A percentile compares a stretch with the other conserved stretches of the same genome.
These are phyloP conservation scores for Solanum chacoense DNA, from an alignment of 305 asterid genomes.

Conservation along the genomic window DNA sequence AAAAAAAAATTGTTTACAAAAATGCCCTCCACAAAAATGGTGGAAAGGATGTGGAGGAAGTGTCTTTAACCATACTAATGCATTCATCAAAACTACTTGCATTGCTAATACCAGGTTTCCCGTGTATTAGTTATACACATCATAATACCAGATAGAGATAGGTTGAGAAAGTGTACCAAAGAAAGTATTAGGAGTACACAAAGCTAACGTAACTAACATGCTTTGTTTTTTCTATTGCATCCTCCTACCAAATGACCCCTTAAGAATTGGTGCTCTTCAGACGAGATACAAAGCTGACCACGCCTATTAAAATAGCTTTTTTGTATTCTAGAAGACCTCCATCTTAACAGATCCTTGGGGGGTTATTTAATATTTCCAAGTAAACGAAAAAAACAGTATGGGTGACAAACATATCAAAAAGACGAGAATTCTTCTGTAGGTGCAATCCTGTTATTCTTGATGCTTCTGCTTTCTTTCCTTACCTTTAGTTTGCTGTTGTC, in stretches of 20 bases:
- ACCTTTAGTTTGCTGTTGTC: background rate
- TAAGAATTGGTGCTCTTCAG: background rate
- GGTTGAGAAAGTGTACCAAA: background rate
- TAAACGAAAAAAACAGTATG: background rate
- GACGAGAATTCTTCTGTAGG: background rate
- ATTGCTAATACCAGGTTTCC: background rate
- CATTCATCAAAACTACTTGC: background rate
- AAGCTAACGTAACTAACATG: background rate
- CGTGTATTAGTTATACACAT: background rate
- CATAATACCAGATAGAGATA: background rate
- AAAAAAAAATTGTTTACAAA: background rate
- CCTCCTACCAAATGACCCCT: background rate
- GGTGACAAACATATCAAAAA: background rate
- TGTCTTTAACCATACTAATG: background rate
- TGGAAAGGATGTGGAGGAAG: background rate
- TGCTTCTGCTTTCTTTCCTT: background rate
- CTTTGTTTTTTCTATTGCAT: background rate
- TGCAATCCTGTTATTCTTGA: background rate
- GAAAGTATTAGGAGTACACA: background rate
- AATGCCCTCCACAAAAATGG: background rate
- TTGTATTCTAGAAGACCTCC: background rate
- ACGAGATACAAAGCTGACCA: background rate
- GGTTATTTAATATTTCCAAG: background rate
- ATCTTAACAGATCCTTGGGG: background rate
- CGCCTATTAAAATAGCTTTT: background rate